phyloP scores from a whole-genome alignment of 441 rosid species.

The Metrosideros polymorpha region DNA sequence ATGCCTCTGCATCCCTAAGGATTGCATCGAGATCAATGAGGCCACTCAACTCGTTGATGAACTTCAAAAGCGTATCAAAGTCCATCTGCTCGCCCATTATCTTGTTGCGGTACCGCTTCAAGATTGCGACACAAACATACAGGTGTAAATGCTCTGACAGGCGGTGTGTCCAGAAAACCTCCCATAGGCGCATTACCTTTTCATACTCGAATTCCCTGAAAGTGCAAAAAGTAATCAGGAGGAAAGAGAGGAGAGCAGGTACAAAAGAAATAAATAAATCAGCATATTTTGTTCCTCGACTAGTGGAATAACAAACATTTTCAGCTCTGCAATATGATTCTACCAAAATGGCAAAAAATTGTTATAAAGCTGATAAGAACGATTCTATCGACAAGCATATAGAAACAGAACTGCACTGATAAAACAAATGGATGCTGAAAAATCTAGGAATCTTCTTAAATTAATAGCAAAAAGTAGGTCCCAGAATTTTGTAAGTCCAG shows the following conservation, averaged over 20 bases:
- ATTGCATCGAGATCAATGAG: constrained; percentile 60
- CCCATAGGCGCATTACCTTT: constrained; percentile 83
- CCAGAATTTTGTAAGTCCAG: background rate
- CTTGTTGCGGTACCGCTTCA: constrained; percentile 81
- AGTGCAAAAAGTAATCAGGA: background rate
- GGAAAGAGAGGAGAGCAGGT: background rate
- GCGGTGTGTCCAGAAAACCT: constrained; percentile 89
- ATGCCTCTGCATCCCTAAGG: constrained; percentile 89
- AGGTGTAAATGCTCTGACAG: constrained; percentile 87
- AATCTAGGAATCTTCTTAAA: background rate
- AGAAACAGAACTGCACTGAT: background rate
- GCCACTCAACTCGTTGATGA: constrained; percentile 90
- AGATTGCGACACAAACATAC: constrained; percentile 76
- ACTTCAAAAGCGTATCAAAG: constrained; percentile 91
- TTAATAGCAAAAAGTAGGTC: background rate
- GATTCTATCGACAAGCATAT: background rate
- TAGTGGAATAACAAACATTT: background rate
- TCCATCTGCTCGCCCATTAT: constrained; percentile 94
- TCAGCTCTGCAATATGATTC: background rate
- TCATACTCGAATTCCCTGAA: constrained; percentile 85
- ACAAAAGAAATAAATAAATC: background rate
- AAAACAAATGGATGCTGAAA: background rate
- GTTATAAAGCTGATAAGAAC: background rate
- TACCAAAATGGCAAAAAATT: background rate
- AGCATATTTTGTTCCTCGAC: background rate